phyloP scores from a whole-genome alignment of 2,329 filamentous ascomycete genomes.

The Sordariomycetes sp. region DNA sequence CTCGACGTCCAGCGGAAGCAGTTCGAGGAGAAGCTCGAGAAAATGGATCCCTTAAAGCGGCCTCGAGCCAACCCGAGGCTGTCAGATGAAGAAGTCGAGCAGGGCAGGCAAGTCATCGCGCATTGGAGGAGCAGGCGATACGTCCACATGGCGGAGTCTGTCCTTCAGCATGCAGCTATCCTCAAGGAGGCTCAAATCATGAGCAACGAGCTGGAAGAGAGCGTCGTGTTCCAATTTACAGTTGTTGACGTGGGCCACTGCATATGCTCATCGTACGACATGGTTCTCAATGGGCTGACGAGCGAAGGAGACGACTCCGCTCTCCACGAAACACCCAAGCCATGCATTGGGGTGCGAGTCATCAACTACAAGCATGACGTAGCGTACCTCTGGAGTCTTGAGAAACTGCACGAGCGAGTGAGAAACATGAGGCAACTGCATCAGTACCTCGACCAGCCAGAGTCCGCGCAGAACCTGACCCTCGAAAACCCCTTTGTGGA shows the following conservation, averaged over 20 bases:
- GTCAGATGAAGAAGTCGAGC: constrained; percentile 59
- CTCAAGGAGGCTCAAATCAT: constrained; percentile 96
- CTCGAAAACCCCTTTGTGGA: constrained; percentile 91
- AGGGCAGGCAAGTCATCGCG: constrained; percentile 54
- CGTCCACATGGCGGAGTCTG: constrained; percentile 85
- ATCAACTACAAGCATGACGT: constrained; percentile 82
- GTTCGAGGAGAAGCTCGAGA: constrained; percentile 75
- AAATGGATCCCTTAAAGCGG: constrained; percentile 55
- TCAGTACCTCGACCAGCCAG: constrained; percentile 89
- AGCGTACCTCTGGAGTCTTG: constrained; percentile 86
- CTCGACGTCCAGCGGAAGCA: constrained; percentile 72
- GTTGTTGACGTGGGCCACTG: constrained; percentile 82
- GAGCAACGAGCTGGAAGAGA: constrained; percentile 92
- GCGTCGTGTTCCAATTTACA: constrained; percentile 88
- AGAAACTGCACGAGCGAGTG: constrained; percentile 81
- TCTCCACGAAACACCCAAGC: constrained; percentile 73
- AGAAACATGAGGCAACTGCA: constrained; percentile 93
- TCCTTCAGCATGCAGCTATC: constrained; percentile 76
- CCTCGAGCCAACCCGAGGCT: constrained; percentile 53
- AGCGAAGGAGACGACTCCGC: constrained; percentile 75
- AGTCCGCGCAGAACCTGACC: constrained; percentile 87
- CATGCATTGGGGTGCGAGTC: constrained; percentile 81
- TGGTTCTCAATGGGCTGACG: constrained; percentile 84
- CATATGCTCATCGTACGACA: constrained; percentile 88
- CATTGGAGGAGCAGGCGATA: constrained; percentile 81